Base-by-base conservation (phyloP, 805 yeast species). In the Myxozyma monticola region DNA sequence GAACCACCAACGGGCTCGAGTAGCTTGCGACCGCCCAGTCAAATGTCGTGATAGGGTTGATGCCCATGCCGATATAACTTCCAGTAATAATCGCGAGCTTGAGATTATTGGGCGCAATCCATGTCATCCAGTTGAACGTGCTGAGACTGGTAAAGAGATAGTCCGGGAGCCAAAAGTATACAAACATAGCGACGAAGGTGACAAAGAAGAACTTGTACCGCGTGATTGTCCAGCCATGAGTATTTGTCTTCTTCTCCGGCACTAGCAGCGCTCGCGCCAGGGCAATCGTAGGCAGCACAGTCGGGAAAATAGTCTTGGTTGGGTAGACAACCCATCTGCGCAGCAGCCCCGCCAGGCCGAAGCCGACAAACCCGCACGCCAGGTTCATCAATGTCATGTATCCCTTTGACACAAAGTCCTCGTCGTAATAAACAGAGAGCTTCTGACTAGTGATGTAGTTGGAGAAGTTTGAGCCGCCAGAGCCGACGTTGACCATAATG, bases 221-320 rank as follows among this genome's bases (percentile, higher is more conserved):
- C 4, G 81, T 73, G 34, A 81, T 74, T 34, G 68, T 76, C 87
- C 87, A 83, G 3, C 84, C 84, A 52, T 79, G 69, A 24, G 84
- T 80, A 64, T 77, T 76, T 29, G 68, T 71, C 56, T 76, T 69
- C 62, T 74, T 53, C 24, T 51, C 56, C 12, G 48, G 33, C 35
- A 31, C 42, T 29, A 47, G 18, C 67, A 81, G 71, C 67, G 76
- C 74, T 61, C 78, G 70, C 69, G 78, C 72, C 57, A 81, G 76
- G 22, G 85, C 80, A 21, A 79, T 61, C 2, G 82, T 73, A 43
- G 82, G 85, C 62, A 85, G 71, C 61, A 76, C 76, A 1, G 78
- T 66, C 3, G 91, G 91, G 90, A 90, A 85, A 45, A 83, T 74
- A 67, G 81, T 77, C 15, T 79, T 71, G 6, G 83, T 75, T 3